Conservation (phyloP, 495 filamentous ascomycete genomes). For the Stereocaulon alpinum region DNA sequence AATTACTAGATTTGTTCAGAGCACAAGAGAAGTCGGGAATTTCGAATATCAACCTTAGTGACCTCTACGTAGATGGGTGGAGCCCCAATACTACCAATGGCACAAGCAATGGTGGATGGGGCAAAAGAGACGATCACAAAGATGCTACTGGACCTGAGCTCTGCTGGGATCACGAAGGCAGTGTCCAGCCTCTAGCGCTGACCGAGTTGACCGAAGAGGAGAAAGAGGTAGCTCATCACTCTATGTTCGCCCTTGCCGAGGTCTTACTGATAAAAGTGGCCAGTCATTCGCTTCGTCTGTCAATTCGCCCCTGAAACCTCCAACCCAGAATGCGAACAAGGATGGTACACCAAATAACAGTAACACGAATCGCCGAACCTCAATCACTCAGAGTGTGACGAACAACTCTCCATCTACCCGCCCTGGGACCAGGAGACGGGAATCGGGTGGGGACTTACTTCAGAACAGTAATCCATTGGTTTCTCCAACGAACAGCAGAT, state of each 20-base stretch:
- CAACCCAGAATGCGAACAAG: constrained; percentile 58
- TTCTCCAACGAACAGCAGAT: constrained; percentile 40
- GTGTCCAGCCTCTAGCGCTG: constrained; percentile 60
- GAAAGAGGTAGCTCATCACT: constrained; percentile 50
- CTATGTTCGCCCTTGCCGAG: not conserved
- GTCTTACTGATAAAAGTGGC: constrained; percentile 22
- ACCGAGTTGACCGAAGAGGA: constrained; percentile 74
- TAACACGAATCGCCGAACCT: constrained; percentile 60
- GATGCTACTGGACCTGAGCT: constrained; percentile 61
- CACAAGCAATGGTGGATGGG: constrained; percentile 57
- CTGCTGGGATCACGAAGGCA: constrained; percentile 80
- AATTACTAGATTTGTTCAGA: constrained; percentile 68
- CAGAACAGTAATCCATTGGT: constrained; percentile 47
- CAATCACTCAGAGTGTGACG: constrained; percentile 48
- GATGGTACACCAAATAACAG: constrained; percentile 49
- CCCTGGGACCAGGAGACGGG: constrained; percentile 66
- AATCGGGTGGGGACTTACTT: constrained; percentile 64
- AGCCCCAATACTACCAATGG: constrained; percentile 59
- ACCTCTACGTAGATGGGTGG: constrained; percentile 67
- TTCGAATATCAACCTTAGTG: constrained; percentile 51
- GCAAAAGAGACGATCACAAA: constrained; percentile 58
- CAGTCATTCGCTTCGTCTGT: constrained; percentile 74
- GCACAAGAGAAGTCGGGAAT: constrained; percentile 45
- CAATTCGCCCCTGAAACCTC: constrained; percentile 86
- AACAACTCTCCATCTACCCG: constrained; percentile 52